Conservation (phyloP, 306 rosid genomes). For the Carpinus fangiana region DNA sequence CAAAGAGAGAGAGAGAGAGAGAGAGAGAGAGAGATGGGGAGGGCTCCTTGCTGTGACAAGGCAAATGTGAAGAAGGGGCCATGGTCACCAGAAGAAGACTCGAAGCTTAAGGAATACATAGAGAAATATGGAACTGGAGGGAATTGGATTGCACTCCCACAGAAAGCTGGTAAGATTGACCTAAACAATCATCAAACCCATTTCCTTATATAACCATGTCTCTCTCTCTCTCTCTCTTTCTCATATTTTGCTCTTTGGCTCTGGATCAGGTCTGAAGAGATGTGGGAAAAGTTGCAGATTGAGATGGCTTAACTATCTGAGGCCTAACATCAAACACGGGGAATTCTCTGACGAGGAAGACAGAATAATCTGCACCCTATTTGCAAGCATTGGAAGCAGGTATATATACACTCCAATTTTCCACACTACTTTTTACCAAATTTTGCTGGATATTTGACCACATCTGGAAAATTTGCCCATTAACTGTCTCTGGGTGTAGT, state of each 20-base stretch:
- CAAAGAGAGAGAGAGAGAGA: background rate
- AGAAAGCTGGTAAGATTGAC: constrained; percentile 74
- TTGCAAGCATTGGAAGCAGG: constrained; percentile 93
- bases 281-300: constrained; percentile 96
- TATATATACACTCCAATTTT: constrained; percentile 15
- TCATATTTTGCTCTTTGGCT: constrained; percentile 2
- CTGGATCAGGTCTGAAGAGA: constrained; percentile 70
- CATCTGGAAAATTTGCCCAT: constrained; percentile 3
- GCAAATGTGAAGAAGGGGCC: constrained; percentile 97
- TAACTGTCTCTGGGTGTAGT: constrained; percentile 11
- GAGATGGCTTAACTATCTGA: constrained; percentile 94
- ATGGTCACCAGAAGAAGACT: constrained; percentile 96
- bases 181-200: background rate
- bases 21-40: constrained; percentile 65
- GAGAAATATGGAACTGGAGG: constrained; percentile 88
- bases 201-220: background rate
- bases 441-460: constrained; percentile 15
- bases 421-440: constrained; percentile 3
- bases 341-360: constrained; percentile 95
- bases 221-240: background rate
- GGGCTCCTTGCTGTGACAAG: constrained; percentile 98
- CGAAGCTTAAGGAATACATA: constrained; percentile 74
- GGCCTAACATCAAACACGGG: constrained; percentile 94
- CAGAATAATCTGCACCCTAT: constrained; percentile 78
- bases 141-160: constrained; percentile 95